phyloP scores from a whole-genome alignment of 345 rosid genomes.

The Salix viminalis region DNA sequence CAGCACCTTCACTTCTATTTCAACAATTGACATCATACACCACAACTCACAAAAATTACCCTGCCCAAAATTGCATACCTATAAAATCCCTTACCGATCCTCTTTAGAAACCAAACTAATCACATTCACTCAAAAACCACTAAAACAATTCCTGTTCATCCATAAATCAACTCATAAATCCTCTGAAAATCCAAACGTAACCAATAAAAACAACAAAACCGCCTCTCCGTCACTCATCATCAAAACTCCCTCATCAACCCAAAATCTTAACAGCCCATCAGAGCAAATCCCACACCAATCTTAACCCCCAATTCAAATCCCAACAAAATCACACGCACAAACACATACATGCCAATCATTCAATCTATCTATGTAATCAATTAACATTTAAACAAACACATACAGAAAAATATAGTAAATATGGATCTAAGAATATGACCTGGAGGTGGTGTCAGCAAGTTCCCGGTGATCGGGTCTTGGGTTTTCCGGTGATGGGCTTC shows the following conservation, averaged over 20 bases:
- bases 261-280: not conserved
- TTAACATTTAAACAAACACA: not conserved
- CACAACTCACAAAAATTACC: not conserved
- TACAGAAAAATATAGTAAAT: not conserved
- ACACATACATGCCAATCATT: not conserved
- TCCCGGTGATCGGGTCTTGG: not conserved
- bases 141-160: not conserved
- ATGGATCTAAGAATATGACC: conserved; percentile 7
- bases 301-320: not conserved
- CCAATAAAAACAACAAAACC: not conserved
- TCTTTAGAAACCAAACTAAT: not conserved
- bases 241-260: not conserved
- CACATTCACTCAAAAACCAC: not conserved
- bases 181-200: not conserved
- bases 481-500: not conserved
- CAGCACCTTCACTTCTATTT: not conserved
- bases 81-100: not conserved
- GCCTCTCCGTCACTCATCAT: not conserved
- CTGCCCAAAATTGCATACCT: not conserved
- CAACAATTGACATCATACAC: not conserved
- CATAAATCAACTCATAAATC: not conserved
- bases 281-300: not conserved
- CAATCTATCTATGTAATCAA: not conserved
- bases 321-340: not conserved
- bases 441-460: not conserved